Conservation (phyloP, 2,329 filamentous ascomycete species). For the Colletotrichum horii region DNA sequence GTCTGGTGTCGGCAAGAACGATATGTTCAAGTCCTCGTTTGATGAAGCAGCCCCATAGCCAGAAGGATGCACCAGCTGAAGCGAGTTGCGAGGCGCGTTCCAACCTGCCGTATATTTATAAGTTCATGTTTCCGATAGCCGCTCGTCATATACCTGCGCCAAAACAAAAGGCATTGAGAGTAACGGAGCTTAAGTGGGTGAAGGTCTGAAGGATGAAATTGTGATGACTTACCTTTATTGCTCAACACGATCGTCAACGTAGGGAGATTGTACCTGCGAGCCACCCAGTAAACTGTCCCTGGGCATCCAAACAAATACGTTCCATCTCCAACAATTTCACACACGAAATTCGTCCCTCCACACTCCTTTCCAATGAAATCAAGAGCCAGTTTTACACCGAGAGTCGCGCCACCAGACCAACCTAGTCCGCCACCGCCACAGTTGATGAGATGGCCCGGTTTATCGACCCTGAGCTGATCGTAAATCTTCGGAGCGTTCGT, state of each 20-base stretch:
- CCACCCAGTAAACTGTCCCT: conserved; percentile 61
- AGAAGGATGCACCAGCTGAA: conserved; percentile 49
- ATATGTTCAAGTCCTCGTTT: conserved; percentile 53
- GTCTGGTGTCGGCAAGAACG: conserved; percentile 48
- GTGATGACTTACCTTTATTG: conserved; percentile 52
- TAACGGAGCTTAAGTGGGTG: too few species aligned
- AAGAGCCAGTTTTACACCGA: conserved; percentile 78
- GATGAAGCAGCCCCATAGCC: conserved; percentile 44
- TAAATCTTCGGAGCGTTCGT: conserved; percentile 71
- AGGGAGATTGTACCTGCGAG: conserved; percentile 57
- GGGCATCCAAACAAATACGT: conserved; percentile 61
- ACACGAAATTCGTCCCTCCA: conserved; percentile 51
- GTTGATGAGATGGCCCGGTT: conserved; percentile 79
- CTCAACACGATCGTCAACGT: conserved; percentile 61
- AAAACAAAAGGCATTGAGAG: background rate
- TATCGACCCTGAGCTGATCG: conserved; percentile 72
- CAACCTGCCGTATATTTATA: conserved; percentile 34
- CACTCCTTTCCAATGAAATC: conserved; percentile 42
- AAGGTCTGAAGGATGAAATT: background rate
- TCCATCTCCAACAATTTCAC: conserved; percentile 63
- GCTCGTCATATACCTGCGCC: background rate
- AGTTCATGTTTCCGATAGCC: background rate
- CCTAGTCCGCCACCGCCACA: conserved; percentile 82
- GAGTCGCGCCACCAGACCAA: conserved; percentile 77
- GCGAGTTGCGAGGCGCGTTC: conserved; percentile 49